Evolutionary conservation across 805 yeast genomes (phyloP), one percentile per base, ranked within the genome.

Genomic region (Saturnispora gosingensis): DNA sequence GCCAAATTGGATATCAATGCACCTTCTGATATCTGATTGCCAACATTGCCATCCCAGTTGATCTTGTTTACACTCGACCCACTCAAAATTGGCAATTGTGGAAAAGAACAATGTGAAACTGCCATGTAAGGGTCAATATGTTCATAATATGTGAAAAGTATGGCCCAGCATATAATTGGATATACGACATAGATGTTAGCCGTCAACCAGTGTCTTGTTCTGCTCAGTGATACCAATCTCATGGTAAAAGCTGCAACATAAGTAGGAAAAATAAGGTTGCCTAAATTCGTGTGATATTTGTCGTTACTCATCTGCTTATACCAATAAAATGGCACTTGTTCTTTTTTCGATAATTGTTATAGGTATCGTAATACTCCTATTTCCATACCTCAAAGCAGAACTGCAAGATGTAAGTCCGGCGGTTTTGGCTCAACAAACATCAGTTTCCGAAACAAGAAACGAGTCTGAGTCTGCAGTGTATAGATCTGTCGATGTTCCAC

Each of bases 401-500:
- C 58, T 74, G 36, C 72, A 75, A 48, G 89, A 84, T 58, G 76
- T 82, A 27, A 77, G 77, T 50, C 78, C 77, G 45, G 66, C 78
- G 34, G 83, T 83, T 11, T 67, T 83, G 32, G 64, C 68, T 36
- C 76, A 79, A 58, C 97, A 89, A 65, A 76, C 95, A 1, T 73
- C 81, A 20, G 67, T 83, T 34, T 77, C 84, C 2, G 68, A 81
- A 5, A 82, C 87, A 1, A 72, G 95, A n/a, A 71, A 75, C 43
- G 71, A 72, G 5, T 72, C 76, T 47, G 95, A 89, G 63, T 78
- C 90, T 15, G 90, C 96, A 0, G 71, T 85, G 10, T 82, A 85
- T 65, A 75, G 93, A 56, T 83, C 88, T 48, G 80, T 80, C 45
- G 81, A 84, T 57, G 79, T 85, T 32, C 93, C 90, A 22, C 81